Evolutionary conservation across 345 rosid species (phyloP), one percentile per base, ranked within the genome.

Genomic region (Erysimum cheiranthoides): DNA sequence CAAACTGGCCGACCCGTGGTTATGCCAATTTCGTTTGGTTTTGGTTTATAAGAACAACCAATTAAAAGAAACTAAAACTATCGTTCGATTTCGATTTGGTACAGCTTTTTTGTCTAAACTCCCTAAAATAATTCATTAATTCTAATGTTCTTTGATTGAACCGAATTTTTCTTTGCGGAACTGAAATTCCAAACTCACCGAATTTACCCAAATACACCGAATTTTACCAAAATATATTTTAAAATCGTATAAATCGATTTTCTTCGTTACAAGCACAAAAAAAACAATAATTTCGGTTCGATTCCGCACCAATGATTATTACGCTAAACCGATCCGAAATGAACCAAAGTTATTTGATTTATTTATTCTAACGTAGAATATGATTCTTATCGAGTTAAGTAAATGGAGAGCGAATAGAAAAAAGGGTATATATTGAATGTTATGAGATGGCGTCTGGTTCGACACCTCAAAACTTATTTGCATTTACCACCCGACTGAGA

Each of bases 401-500:
- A 28, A 9, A n/a, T 10, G 16, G 34, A 50, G 5, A 18, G 1
- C 9, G 61, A 53, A 56, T 40, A 30, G 39, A 68, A 30, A 38
- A 42, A 16, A 17, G 12, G 12, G 14, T 28, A n/a, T 28, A 68
- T 49, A 66, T 32, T 0, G 8, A 21, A 61, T 12, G 12, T 52
- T 0, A 42, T 30, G 9, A 52, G 46, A 51, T 5, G 38, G 18
- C 52, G 9, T 40, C 16, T 17, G 3, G 35, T 18, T 43, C 21
- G 56, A 53, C 63, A 62, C 63, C 63, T 31, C 62, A 40, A 73
- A 72, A 17, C 12, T 50, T 7, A 43, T 2, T 61, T 4, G 42
- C 69, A 5, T 53, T 28, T 1, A 57, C 43, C 61, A 75, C 30
- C 53, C 28, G 78, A 67, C 27, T 47, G 16, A 57, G 51, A 4